Conservation (phyloP, 2,329 filamentous ascomycete genomes). For the Capronia coronata region DNA sequence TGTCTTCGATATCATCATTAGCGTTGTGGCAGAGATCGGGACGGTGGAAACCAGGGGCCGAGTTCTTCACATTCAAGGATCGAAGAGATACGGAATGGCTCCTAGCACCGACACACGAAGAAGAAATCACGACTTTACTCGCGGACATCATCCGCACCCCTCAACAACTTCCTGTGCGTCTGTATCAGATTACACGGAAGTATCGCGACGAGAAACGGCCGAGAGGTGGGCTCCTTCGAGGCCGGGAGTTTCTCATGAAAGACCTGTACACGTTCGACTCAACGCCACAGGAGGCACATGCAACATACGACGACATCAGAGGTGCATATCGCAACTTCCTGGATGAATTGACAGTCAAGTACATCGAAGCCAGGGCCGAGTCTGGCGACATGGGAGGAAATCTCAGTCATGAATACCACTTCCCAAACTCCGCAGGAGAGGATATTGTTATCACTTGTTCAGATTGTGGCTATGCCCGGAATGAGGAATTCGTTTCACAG, state of each 20-base stretch:
- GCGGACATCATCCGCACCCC: constrained; percentile 69
- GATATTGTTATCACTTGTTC: constrained; percentile 74
- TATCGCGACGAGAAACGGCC: constrained; percentile 90
- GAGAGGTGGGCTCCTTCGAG: constrained; percentile 76
- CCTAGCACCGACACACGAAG: constrained; percentile 88
- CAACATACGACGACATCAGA: constrained; percentile 71
- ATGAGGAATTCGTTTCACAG: constrained; percentile 71
- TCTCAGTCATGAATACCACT: constrained; percentile 91
- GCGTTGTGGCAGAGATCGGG: constrained; percentile 76
- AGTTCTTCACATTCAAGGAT: constrained; percentile 67
- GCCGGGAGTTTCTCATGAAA: constrained; percentile 95
- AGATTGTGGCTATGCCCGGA: constrained; percentile 68
- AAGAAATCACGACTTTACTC: constrained; percentile 85
- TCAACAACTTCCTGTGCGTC: constrained; percentile 72
- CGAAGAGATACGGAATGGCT: constrained; percentile 68
- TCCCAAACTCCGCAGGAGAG: constrained; percentile 71
- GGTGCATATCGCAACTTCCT: constrained; percentile 71
- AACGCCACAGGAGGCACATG: constrained; percentile 59
- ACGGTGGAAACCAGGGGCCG: constrained; percentile 68
- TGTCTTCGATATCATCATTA: constrained; percentile 82
- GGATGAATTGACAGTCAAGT: constrained; percentile 72
- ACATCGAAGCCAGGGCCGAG: constrained; percentile 78
- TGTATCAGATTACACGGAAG: constrained; percentile 93
- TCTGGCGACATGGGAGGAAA: constrained; percentile 95
- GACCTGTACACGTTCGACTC: constrained; percentile 94